These are phyloP conservation scores for Plenodomus tracheiphilus DNA, from an alignment of 2,329 filamentous ascomycete genomes.

Conservation along the genomic window DNA sequence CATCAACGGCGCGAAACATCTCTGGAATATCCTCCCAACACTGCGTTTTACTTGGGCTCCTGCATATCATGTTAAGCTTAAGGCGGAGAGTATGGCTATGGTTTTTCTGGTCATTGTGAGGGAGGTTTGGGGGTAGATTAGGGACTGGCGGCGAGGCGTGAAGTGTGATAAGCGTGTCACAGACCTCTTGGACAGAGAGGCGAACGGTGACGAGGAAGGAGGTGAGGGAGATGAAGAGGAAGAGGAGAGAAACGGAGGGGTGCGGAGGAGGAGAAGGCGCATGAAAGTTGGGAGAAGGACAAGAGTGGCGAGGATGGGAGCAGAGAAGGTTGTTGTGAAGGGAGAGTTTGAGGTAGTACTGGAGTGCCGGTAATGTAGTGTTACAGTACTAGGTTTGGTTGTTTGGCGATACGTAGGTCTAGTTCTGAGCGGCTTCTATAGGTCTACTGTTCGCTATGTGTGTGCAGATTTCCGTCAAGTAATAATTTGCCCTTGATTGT, in stretches of 20 bases:
- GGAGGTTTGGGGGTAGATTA: conserved; percentile 3
- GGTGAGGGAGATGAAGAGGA: background rate
- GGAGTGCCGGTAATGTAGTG: background rate
- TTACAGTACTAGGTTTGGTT: too few relatives aligned
- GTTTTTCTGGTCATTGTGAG: conserved; percentile 10
- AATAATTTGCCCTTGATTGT: too few relatives aligned
- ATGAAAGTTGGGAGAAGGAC: background rate
- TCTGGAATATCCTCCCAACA: background rate
- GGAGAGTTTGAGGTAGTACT: background rate
- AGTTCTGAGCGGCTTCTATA: background rate
- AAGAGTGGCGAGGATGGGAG: background rate
- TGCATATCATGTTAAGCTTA: conserved; percentile 18
- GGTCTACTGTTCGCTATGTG: too few relatives aligned
- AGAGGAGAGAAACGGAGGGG: background rate
- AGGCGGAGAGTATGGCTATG: conserved; percentile 18
- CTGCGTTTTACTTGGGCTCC: conserved; percentile 12
- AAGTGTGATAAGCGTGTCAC: too few relatives aligned
- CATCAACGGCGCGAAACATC: background rate
- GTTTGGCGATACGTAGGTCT: background rate
- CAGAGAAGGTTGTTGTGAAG: background rate
- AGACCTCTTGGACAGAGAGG: too few relatives aligned
- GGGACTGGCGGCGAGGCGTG: conserved; percentile 6
- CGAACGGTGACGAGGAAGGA: too few relatives aligned
- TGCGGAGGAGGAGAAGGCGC: background rate
- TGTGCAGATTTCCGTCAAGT: background rate